Percentiles rank a stretch among this genome's conserved stretches.
Evolutionary conservation across 83 land plant genomes (phyloP).

Genomic region (Diphasiastrum complanatum): DNA sequence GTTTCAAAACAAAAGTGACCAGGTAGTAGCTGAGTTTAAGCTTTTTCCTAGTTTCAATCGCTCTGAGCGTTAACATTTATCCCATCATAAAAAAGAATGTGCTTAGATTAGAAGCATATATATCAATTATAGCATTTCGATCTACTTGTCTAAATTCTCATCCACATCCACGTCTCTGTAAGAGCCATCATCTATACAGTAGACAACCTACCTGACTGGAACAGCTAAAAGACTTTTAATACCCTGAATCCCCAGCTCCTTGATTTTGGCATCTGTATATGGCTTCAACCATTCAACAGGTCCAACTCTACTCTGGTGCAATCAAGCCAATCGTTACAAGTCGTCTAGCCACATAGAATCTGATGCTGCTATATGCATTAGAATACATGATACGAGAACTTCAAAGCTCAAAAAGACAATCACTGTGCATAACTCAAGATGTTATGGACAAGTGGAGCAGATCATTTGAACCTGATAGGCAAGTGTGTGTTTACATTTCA

Average conservation of each 20-base stretch:
- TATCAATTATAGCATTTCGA: too few species aligned
- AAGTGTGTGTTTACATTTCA: slow-evolving; percentile 67
- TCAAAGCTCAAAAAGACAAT: not conserved
- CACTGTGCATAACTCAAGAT: not conserved
- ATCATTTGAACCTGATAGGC: slow-evolving; percentile 77
- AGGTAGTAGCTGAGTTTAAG: not conserved
- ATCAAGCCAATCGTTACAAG: not conserved
- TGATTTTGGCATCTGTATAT: slow-evolving; percentile 92
- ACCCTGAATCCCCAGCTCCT: slow-evolving; percentile 76
- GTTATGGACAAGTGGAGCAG: not conserved
- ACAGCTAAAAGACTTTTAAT: slow-evolving; percentile 86
- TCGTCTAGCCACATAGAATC: slow-evolving; percentile 1
- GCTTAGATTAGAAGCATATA: too few species aligned
- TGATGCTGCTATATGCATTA: not conserved
- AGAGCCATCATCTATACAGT: not conserved
- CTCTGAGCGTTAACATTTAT: too few species aligned
- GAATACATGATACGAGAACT: slow-evolving; percentile 5
- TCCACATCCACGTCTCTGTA: not conserved
- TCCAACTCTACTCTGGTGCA: slow-evolving; percentile 88
- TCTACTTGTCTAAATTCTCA: too few species aligned
- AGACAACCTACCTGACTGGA: slow-evolving; percentile 70
- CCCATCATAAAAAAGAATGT: too few species aligned
- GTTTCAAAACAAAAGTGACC: not conserved
- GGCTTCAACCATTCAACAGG: slow-evolving; percentile 99
- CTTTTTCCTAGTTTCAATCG: too few species aligned